These are phyloP conservation scores for Zygosaccharomyces sapae DNA, from an alignment of 1,139 yeast genomes.

Conservation along the genomic window DNA sequence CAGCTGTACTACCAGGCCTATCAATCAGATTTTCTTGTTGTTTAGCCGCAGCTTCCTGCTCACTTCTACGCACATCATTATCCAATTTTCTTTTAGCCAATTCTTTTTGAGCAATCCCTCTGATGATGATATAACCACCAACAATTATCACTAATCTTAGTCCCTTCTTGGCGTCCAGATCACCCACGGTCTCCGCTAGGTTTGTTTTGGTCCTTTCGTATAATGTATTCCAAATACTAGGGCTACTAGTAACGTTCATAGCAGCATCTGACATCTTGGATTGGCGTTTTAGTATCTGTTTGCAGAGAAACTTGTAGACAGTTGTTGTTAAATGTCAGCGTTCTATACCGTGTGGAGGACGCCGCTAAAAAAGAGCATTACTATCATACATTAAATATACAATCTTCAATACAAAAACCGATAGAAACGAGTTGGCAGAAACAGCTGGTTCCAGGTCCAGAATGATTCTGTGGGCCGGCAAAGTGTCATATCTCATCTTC, in stretches of 20 bases:
- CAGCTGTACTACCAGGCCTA: conserved; percentile 35
- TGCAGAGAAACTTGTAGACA: background rate
- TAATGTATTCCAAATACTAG: conserved; percentile 4
- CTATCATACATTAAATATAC: background rate
- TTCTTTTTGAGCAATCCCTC: conserved; percentile 42
- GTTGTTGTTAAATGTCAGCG: background rate
- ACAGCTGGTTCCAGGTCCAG: no score
- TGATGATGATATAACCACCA: conserved; percentile 45
- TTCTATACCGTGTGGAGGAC: background rate
- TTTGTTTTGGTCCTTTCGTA: conserved; percentile 17
- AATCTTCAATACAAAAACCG: background rate
- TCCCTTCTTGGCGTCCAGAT: conserved; percentile 37
- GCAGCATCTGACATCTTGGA: conserved; percentile 3
- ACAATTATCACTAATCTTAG: conserved; percentile 43
- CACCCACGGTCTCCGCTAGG: conserved; percentile 21
- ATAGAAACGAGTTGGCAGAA: no score
- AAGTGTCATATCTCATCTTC: conserved; percentile 20
- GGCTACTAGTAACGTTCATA: background rate
- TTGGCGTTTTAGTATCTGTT: background rate
- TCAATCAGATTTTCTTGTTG: conserved; percentile 43
- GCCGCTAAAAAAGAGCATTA: background rate
- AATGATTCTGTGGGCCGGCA: no score
- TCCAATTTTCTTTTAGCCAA: conserved; percentile 50
- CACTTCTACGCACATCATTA: conserved; percentile 48
- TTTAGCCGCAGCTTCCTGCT: conserved; percentile 34